Percentiles rank a stretch among this genome's conserved stretches.
These are phyloP conservation scores for Waltiozyma sp. DNA, from an alignment of 1,139 yeast genomes.

Conservation along the genomic window DNA sequence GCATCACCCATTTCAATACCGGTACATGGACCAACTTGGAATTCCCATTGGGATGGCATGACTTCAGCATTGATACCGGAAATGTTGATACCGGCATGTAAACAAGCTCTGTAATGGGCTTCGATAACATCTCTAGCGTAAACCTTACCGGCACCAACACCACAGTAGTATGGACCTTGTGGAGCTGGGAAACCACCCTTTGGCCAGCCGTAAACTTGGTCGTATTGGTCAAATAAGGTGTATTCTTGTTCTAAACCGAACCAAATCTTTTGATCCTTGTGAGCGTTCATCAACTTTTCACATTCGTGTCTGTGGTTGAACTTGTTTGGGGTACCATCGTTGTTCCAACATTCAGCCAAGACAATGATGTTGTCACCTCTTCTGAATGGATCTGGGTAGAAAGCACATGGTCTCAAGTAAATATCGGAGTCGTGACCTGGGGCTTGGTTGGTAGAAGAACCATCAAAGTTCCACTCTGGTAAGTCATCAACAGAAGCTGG, in stretches of 20 bases:
- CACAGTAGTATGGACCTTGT: constrained; percentile 99
- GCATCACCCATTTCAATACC: constrained; percentile 97
- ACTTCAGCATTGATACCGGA: constrained; percentile 99
- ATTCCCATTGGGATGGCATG: constrained; percentile 99
- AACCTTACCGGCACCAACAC: constrained; percentile 98
- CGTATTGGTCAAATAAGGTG: constrained; percentile 86
- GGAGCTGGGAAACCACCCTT: constrained; percentile 99
- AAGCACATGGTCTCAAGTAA: constrained; percentile 87
- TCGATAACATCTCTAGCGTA: constrained; percentile 97
- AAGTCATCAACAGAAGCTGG: constrained; percentile 72
- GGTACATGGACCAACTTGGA: constrained; percentile 97
- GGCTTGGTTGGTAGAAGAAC: constrained; percentile 97
- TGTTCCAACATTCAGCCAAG: constrained; percentile 94
- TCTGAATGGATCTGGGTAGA: constrained; percentile 94
- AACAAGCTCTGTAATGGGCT: constrained; percentile 98
- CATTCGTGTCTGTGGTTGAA: constrained; percentile 97
- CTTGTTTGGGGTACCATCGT: constrained; percentile 98
- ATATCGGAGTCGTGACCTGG: constrained; percentile 97
- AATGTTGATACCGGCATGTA: constrained; percentile 78
- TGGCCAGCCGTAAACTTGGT: constrained; percentile 96
- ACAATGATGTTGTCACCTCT: constrained; percentile 95
- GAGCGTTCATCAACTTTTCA: constrained; percentile 91
- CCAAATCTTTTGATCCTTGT: constrained; percentile 80
- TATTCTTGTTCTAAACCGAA: constrained; percentile 98
- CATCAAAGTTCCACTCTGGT: constrained; percentile 99